Base-by-base conservation (phyloP, 1,284 basidiomycete species). In the Cerioporus squamosus region DNA sequence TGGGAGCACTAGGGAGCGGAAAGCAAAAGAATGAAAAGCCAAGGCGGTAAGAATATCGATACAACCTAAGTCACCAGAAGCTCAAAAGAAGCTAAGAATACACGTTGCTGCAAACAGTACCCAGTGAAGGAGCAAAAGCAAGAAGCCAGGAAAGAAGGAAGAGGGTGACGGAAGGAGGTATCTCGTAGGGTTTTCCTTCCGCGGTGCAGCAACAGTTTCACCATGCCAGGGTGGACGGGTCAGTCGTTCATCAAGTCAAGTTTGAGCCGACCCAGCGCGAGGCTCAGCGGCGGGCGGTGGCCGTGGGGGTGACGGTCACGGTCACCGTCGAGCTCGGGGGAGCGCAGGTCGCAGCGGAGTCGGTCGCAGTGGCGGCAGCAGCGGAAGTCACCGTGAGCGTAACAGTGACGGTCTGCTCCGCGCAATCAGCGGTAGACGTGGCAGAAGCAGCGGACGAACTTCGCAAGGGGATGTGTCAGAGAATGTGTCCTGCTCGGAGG, bases 361-460 rank as follows among this genome's bases (percentile, higher is more conserved):
- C 53, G 44, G 40, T 53, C 55, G 65, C 63, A 55, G 63, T 56
- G 17, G 40, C 20, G 8, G 66, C 61, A 3, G 63, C 49, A 6
- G 69, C 46, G 23, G 67, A 56, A 22, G 26, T 29, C 26, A 61
- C 51, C n/a, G 59, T 61, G 33, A 66, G 62, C 18, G 62, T 65
- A 10, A 68, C 68, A 22, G 68, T 66, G 18, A 61, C 66, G 3
- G 70, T 60, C 47, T 57, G 47, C 14, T 57, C 44, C 2, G 39
- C 51, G 24, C 56, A 55, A 45, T 60, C 56, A 12, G 59, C 60
- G 22, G 66, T 48, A 5, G 60, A 44, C 36, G 61, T 50, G 17
- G 49, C 52, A n/a, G 39, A 10, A 36, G 40, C 38, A 22, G 55
- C 55, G 18, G 22, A 24, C 15, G 44, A 39, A 29, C 24, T 42